A percentile compares a stretch with the other conserved stretches of the same genome.
phyloP scores from a whole-genome alignment of 768 basidiomycete genomes.

The Cystofilobasidium bisporidii region DNA sequence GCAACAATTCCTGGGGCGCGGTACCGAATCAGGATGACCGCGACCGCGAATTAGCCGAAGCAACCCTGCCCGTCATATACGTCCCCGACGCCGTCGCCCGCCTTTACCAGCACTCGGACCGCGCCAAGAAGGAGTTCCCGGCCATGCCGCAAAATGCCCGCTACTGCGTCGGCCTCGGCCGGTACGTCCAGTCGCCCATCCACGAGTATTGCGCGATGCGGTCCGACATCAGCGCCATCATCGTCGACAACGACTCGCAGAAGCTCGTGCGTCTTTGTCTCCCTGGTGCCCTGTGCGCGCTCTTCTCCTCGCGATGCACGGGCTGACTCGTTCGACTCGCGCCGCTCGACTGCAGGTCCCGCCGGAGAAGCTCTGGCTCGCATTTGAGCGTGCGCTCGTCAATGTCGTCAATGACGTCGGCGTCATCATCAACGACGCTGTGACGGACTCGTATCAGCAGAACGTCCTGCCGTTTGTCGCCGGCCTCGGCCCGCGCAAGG shows the following conservation, averaged over 20 bases:
- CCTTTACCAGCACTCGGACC: slow-evolving; percentile 81
- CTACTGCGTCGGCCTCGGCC: slow-evolving; percentile 87
- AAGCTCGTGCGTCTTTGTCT: slow-evolving; percentile 53
- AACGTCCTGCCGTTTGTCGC: slow-evolving; percentile 79
- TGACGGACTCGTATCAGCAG: slow-evolving; percentile 79
- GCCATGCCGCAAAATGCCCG: slow-evolving; percentile 65
- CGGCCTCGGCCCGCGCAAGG: slow-evolving; percentile 90
- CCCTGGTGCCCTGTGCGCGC: not conserved
- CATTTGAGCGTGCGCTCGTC: slow-evolving; percentile 77
- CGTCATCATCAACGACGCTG: slow-evolving; percentile 90
- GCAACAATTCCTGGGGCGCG: slow-evolving; percentile 1
- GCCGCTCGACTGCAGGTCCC: slow-evolving; percentile 52
- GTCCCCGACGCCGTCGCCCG: slow-evolving; percentile 85
- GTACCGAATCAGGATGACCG: slow-evolving; percentile 5
- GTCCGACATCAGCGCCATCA: slow-evolving; percentile 67
- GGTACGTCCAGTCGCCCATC: slow-evolving; percentile 84
- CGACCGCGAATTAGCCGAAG: slow-evolving; percentile 12
- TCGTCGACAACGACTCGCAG: slow-evolving; percentile 76
- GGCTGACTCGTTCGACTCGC: too few relatives aligned
- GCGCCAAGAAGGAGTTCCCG: slow-evolving; percentile 74
- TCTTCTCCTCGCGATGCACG: not conserved
- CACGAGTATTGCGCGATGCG: slow-evolving; percentile 91
- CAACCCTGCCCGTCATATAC: slow-evolving; percentile 61
- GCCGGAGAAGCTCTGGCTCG: slow-evolving; percentile 65
- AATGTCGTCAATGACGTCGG: slow-evolving; percentile 87